Evolutionary conservation across 1,139 yeast genomes (phyloP), one percentile per base, ranked within the genome.

Genomic region (Zygosaccharomyces pseudobailii): DNA sequence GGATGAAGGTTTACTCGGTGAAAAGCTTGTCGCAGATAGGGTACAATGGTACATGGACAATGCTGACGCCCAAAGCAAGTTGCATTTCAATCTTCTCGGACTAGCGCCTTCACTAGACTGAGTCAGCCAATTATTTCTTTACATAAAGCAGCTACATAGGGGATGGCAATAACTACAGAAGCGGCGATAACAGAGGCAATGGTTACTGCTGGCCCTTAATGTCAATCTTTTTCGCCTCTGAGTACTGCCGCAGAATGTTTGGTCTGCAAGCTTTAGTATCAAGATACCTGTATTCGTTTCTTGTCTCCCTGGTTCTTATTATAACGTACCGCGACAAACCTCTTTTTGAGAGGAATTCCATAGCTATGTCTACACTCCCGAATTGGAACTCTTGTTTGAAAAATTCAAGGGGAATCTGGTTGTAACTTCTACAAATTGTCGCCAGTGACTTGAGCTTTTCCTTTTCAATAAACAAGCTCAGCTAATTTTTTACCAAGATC

Each of bases 71-170:
- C 71, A 68, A 27, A 80, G 82, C 59, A 75, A 75, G 52, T 69
- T 80, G 55, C 79, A 79, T 51, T 84, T 84, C 66, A 83, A 87
- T 10, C 65, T 85, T 58, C 76, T 84, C 73, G 90, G 87, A 0
- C 57, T 84, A 39, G 84, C 79, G 1, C 87, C 88, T 4, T 58
- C 74, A 0, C 59, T 72, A 52, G 78, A 74, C 50, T 74, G 55
- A 58, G 31, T 19, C 5, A 25, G 31, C 17, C 5, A 25, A 32
- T 8, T 27, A 19, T 41, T n/a, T 6, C 25, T n/a, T 23, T 30
- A 22, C 4, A 21, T 36, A 38, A 20, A 5, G 27, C 13, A 36
- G 13, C 23, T 32, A 30, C 23, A 23, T 39, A 33, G 20, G 20
- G 27, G 22, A 8, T 9, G 13, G 19, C 17, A 17, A 28, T n/a